phyloP scores from a whole-genome alignment of 495 filamentous ascomycete species.

The Aspergillus steynii region DNA sequence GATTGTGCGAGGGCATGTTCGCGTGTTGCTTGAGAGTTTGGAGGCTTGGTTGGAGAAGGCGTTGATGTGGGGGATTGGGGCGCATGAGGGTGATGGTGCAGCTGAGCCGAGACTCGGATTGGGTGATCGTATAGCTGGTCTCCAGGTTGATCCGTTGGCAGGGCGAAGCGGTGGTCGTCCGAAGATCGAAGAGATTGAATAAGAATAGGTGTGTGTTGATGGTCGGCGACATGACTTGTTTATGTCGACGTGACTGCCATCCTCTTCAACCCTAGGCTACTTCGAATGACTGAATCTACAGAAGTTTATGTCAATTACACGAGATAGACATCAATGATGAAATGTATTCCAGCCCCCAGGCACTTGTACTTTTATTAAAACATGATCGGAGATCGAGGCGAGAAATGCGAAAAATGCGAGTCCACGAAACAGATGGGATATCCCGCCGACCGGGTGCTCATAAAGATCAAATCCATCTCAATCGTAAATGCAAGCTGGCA shows the following conservation, averaged over 20 bases:
- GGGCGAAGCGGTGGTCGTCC: slow-evolving; percentile 31
- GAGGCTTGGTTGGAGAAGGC: slow-evolving; percentile 67
- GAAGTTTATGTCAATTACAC: neutral
- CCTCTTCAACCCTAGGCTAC: too few relatives aligned
- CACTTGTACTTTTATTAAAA: neutral
- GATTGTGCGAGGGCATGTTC: slow-evolving; percentile 71
- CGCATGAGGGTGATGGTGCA: slow-evolving; percentile 17
- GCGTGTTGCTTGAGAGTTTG: slow-evolving; percentile 68
- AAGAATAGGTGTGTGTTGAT: neutral
- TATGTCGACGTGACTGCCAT: neutral
- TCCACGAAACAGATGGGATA: neutral
- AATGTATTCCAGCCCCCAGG: neutral
- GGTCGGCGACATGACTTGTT: neutral
- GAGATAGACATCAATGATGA: neutral
- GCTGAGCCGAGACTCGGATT: slow-evolving; percentile 31
- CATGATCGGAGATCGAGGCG: neutral
- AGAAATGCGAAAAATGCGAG: neutral
- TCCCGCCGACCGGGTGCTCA: neutral
- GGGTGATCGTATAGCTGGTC: slow-evolving; percentile 41
- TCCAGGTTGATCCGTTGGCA: slow-evolving; percentile 38
- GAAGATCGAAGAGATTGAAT: slow-evolving; percentile 58
- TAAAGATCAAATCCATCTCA: neutral
- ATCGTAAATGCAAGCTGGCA: neutral
- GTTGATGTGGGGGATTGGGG: slow-evolving; percentile 44
- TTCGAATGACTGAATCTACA: too few relatives aligned